phyloP scores from a whole-genome alignment of 2,329 filamentous ascomycete species.

The Tricladium varicosporioides region DNA sequence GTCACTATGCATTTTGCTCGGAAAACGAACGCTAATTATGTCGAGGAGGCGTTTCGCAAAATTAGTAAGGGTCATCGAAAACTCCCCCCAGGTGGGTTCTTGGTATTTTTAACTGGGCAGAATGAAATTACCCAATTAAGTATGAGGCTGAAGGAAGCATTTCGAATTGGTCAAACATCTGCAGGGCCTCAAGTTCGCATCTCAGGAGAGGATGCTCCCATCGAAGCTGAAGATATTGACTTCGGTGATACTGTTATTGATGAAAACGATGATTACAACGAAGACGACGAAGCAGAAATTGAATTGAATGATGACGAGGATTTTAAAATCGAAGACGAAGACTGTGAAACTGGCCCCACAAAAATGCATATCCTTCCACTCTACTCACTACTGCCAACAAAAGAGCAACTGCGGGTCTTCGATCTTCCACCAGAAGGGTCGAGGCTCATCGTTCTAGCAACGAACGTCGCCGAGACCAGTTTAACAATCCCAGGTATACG shows the following conservation, averaged over 20 bases:
- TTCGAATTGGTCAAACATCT: constrained; percentile 46
- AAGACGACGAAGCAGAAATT: constrained; percentile 61
- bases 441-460: constrained; percentile 84
- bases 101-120: constrained; percentile 92
- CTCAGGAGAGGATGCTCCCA: constrained; percentile 71
- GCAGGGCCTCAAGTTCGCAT: constrained; percentile 69
- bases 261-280: constrained; percentile 53
- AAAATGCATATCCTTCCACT: constrained; percentile 89
- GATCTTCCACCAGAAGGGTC: constrained; percentile 79
- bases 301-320: constrained; percentile 40
- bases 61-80: constrained; percentile 85
- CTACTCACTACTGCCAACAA: constrained; percentile 87
- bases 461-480: constrained; percentile 96
- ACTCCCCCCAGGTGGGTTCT: constrained; percentile 83
- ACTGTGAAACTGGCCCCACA: constrained; percentile 62
- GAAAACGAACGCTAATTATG: constrained; percentile 80
- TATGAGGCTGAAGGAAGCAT: constrained; percentile 69
- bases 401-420: constrained; percentile 89
- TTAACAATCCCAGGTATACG: constrained; percentile 92
- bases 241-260: constrained; percentile 65
- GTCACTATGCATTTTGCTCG: constrained; percentile 89
- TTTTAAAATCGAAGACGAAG: constrained; percentile 59
- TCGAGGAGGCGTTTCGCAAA: constrained; percentile 87
- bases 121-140: constrained; percentile 86
- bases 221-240: constrained; percentile 86